phyloP scores from a whole-genome alignment of 768 basidiomycete species.

The Lactifluus pinguis region DNA sequence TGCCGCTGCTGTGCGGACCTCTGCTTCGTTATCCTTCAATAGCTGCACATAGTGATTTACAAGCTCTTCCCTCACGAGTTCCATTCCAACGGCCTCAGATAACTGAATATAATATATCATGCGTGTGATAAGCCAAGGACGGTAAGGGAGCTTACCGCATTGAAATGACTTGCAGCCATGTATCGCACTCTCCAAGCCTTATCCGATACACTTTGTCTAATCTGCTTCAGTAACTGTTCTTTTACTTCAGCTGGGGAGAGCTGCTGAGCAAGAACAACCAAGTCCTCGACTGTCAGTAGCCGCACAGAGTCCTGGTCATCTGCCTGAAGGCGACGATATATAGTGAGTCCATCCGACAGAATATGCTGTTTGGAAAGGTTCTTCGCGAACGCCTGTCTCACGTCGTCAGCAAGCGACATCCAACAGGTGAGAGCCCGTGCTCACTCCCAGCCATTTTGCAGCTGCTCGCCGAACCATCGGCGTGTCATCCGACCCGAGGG shows the following conservation, averaged over 20 bases:
- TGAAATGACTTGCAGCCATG: conserved; percentile 97
- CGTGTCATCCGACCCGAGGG: conserved; percentile 86
- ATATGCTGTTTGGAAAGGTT: conserved; percentile 75
- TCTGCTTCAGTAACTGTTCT: conserved; percentile 79
- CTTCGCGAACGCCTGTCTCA: conserved; percentile 61
- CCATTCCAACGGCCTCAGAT: conserved; percentile 81
- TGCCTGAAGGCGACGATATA: conserved; percentile 87
- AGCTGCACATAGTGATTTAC: conserved; percentile 89
- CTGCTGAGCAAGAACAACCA: conserved; percentile 85
- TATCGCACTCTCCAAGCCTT: conserved; percentile 99
- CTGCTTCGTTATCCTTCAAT: conserved; percentile 97
- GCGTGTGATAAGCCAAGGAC: not conserved
- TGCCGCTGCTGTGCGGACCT: conserved; percentile 92
- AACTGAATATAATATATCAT: conserved; percentile 40
- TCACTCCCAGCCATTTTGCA: conserved; percentile 91
- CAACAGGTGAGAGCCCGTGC: conserved; percentile 27
- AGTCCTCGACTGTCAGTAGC: conserved; percentile 87
- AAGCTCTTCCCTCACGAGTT: conserved; percentile 88
- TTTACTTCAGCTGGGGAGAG: conserved; percentile 85
- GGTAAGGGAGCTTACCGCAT: conserved; percentile 50
- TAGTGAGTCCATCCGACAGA: conserved; percentile 76
- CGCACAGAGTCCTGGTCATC: conserved; percentile 99
- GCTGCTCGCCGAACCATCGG: conserved; percentile 98
- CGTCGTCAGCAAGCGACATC: not conserved
- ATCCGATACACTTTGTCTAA: conserved; percentile 81